Percentiles rank a stretch among this genome's conserved stretches.
These are phyloP conservation scores for Fusarium haematococcum DNA, from an alignment of 2,329 filamentous ascomycete species.

Conservation along the genomic window DNA sequence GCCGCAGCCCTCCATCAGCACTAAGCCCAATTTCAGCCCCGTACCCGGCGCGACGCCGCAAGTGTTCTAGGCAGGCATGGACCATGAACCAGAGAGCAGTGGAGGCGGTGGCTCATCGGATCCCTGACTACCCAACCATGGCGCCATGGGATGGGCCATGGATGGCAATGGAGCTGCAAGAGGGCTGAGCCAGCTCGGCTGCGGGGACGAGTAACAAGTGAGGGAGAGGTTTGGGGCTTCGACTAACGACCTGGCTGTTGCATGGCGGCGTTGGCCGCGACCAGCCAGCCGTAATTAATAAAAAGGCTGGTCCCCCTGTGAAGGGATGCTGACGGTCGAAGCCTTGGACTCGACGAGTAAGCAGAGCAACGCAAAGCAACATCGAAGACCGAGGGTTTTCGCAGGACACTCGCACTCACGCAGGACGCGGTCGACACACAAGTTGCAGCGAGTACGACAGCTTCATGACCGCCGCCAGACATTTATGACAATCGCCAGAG, in stretches of 20 bases:
- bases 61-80: constrained; percentile 17
- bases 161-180: constrained; percentile 8
- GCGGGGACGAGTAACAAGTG: constrained; percentile 31
- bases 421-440: constrained; percentile 24
- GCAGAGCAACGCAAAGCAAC: not conserved
- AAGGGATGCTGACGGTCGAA: constrained; percentile 7
- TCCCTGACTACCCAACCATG: constrained; percentile 35
- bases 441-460: constrained; percentile 11
- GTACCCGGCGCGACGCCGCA: constrained; percentile 27
- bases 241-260: constrained; percentile 15
- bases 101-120: constrained; percentile 42
- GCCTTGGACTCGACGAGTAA: constrained; percentile 7
- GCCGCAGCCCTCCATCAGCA: constrained; percentile 45
- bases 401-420: constrained; percentile 10
- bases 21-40: constrained; percentile 40
- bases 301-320: constrained; percentile 29
- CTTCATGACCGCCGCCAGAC: not conserved
- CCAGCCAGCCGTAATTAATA: constrained; percentile 23
- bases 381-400: constrained; percentile 22
- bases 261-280: constrained; percentile 16
- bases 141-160: constrained; percentile 27
- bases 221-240: constrained; percentile 17
- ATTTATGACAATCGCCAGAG: constrained; percentile 6
- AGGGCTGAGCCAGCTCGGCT: constrained; percentile 41
- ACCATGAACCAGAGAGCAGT: constrained; percentile 23